phyloP scores from a whole-genome alignment of 441 rosid genomes.

The Viola pubescens region DNA sequence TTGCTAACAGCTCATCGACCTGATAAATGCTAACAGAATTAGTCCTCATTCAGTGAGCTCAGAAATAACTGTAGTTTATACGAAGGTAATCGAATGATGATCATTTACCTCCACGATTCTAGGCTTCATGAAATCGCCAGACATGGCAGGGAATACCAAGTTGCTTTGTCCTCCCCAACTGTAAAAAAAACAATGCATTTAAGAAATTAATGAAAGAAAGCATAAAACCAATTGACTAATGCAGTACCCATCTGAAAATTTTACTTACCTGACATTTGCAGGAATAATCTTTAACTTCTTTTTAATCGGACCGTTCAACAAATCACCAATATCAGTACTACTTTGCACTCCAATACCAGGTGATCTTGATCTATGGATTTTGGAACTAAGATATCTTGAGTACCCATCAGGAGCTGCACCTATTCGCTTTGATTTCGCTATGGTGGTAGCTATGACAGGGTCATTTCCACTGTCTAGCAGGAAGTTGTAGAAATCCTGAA shows the following conservation, averaged over 20 bases:
- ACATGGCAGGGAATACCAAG: constrained; percentile 18
- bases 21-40: background rate
- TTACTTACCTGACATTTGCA: constrained; percentile 21
- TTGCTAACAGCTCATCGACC: constrained; percentile 40
- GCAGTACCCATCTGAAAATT: background rate
- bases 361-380: background rate
- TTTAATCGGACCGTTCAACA: constrained; percentile 30
- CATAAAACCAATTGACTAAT: background rate
- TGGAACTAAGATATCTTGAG: constrained; percentile 19
- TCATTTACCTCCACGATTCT: constrained; percentile 34
- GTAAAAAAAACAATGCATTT: background rate
- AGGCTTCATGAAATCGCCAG: constrained; percentile 38
- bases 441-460: constrained; percentile 3
- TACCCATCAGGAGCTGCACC: constrained; percentile 10
- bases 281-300: constrained; percentile 37
- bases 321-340: background rate
- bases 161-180: constrained; percentile 32
- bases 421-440: background rate
- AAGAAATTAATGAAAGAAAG: background rate
- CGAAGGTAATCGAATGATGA: background rate
- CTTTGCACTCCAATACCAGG: background rate
- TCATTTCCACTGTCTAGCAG: constrained; percentile 19
- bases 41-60: too few species aligned
- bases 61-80: background rate
- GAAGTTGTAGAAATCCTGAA: constrained; percentile 35